Base-by-base conservation (phyloP, 2,329 filamentous ascomycete genomes). In the Aureobasidium pullulans region DNA sequence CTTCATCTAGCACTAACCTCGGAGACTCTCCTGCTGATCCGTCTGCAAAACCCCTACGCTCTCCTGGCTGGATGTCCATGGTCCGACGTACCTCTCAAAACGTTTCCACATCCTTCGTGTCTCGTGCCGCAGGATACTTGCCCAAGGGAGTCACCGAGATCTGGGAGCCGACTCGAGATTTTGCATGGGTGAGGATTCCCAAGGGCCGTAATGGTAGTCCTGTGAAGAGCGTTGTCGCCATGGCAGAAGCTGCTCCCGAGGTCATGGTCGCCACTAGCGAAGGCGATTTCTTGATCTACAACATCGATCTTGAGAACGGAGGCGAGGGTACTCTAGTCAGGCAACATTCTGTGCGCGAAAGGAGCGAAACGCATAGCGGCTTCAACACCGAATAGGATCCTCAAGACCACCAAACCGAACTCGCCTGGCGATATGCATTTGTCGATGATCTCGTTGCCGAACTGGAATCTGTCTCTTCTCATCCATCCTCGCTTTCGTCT, bases 241-340 rank as follows among this genome's bases (percentile, higher is more conserved):
- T 99, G 87, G 96, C 90, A 70, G 94, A 87, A 68, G 96, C 86
- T 70, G 92, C 89, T 29, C 94, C 94, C 0, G 92, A 97, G 68
- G 89, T 99, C 50, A 97, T 99, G 92, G 90, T 97, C 0, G 92
- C 96, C 13, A 99, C 94, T 0, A 96, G 88, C 66, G 94, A 99
- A 71, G 94, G 94, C 9, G 87, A 87, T 28, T 97, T 96, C 69
- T 96, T 94, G 67, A 88, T 97, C 32, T 99, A 93, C 74, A 93
- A 90, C 64, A 91, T 99, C 58, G 92, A 99, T 71, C 84, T 99
- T 78, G 92, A 96, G 66, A 89, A 89, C 62, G 94, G 94, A 16
- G 94, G 94, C 28, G 94, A 99, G 75, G 94, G 94, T 0, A 89
- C 88, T 50, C 75, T 99, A 66, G 86, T 92, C 56, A 95, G 95